phyloP scores from a whole-genome alignment of 2,329 filamentous ascomycete species.

The Apiospora kogelbergensis region DNA sequence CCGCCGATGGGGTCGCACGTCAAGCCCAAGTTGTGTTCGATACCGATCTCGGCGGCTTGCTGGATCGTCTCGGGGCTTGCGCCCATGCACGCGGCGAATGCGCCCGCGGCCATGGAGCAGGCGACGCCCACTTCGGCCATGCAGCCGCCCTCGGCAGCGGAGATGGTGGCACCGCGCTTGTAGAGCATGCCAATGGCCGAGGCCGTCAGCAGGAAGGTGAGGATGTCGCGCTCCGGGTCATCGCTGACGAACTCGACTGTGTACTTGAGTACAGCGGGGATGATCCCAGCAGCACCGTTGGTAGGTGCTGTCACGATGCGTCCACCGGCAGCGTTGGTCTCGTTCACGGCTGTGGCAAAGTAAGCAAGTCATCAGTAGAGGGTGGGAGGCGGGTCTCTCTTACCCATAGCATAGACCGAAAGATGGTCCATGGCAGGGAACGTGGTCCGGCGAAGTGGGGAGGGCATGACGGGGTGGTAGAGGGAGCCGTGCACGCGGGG shows the following conservation, averaged over 20 bases:
- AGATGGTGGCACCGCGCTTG: conserved; percentile 53
- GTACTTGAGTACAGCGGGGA: conserved; percentile 51
- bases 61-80: conserved; percentile 50
- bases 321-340: conserved; percentile 51
- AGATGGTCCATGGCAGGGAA: conserved; percentile 52
- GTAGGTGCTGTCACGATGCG: conserved; percentile 52
- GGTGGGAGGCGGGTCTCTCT: not conserved
- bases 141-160: conserved; percentile 50
- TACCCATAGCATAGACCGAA: conserved; percentile 46
- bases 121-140: conserved; percentile 55
- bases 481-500: conserved; percentile 45
- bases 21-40: conserved; percentile 51
- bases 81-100: conserved; percentile 52
- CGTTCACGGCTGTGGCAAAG: conserved; percentile 41
- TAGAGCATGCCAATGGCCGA: conserved; percentile 53
- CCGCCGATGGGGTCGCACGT: conserved; percentile 52
- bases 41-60: conserved; percentile 52
- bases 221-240: conserved; percentile 47
- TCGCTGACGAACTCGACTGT: conserved; percentile 50
- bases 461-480: conserved; percentile 45
- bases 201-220: conserved; percentile 49
- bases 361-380: not conserved
- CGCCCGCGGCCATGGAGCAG: conserved; percentile 51
- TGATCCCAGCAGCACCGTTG: conserved; percentile 52
- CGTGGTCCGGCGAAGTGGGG: conserved; percentile 44